Conservation (phyloP, 768 basidiomycete genomes). For the Lactarius quietus region DNA sequence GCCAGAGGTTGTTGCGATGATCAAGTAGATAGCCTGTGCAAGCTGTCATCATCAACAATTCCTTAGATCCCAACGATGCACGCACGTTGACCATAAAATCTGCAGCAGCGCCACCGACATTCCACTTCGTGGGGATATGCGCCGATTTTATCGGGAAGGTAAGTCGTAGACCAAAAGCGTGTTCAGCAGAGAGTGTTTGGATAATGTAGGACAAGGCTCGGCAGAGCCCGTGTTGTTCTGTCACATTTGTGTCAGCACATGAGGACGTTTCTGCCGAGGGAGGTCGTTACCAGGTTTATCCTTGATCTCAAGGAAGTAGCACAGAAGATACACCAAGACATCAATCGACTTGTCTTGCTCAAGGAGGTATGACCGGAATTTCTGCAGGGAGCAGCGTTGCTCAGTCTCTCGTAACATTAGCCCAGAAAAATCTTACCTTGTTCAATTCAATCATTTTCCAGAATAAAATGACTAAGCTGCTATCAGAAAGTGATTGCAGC, state of each 20-base stretch:
- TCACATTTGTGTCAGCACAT: constrained; percentile 9
- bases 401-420: background rate
- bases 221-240: constrained; percentile 90
- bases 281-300: constrained; percentile 78
- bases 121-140: constrained; percentile 75
- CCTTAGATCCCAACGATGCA: background rate
- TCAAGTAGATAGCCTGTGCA: constrained; percentile 71
- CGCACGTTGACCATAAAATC: constrained; percentile 88
- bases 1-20: constrained; percentile 86
- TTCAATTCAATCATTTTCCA: constrained; percentile 95
- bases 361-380: constrained; percentile 80
- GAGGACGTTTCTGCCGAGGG: constrained; percentile 7
- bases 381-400: constrained; percentile 46
- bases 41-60: constrained; percentile 14
- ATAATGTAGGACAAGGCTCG: constrained; percentile 88
- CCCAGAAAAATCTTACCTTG: constrained; percentile 50
- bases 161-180: constrained; percentile 68
- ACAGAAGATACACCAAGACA: constrained; percentile 71
- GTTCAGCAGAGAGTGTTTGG: constrained; percentile 86
- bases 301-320: constrained; percentile 83
- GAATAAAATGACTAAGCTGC: constrained; percentile 61
- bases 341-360: constrained; percentile 80
- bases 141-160: constrained; percentile 54
- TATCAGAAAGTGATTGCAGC: background rate
- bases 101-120: constrained; percentile 63